Evolutionary conservation across 2,329 filamentous ascomycete genomes (phyloP).

Genomic region (Trichoderma endophyticum): DNA sequence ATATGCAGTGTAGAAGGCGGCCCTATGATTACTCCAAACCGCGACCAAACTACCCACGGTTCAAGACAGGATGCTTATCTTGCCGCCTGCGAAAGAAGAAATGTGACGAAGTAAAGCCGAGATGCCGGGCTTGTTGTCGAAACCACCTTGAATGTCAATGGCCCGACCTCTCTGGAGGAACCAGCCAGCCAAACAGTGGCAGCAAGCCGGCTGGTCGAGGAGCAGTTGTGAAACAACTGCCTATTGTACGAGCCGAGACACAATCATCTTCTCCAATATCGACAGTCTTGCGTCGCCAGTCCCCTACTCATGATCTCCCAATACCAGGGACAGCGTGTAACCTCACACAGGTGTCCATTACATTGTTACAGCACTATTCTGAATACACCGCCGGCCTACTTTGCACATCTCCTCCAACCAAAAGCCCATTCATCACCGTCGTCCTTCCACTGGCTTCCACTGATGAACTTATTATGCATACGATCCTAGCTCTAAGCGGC

Average conservation of each 20-base stretch:
- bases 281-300: background rate
- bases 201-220: background rate
- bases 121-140: constrained; percentile 32
- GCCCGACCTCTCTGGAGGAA: background rate
- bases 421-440: background rate
- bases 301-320: background rate
- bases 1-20: constrained; percentile 1
- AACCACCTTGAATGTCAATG: constrained; percentile 26
- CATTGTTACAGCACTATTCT: background rate
- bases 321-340: background rate
- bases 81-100: constrained; percentile 42
- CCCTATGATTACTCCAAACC: constrained; percentile 19
- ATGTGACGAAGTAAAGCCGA: constrained; percentile 37
- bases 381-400: background rate
- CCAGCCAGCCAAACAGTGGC: background rate
- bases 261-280: background rate
- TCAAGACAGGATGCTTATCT: constrained; percentile 34
- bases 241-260: background rate
- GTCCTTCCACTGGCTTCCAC: constrained; percentile 1
- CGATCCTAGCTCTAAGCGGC: background rate
- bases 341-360: background rate
- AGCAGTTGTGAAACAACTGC: background rate
- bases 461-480: constrained; percentile 6
- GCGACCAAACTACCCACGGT: background rate
- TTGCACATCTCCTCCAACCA: background rate